Base-by-base conservation (phyloP, 2,329 filamentous ascomycete species). In the Grosmannia huntii region DNA sequence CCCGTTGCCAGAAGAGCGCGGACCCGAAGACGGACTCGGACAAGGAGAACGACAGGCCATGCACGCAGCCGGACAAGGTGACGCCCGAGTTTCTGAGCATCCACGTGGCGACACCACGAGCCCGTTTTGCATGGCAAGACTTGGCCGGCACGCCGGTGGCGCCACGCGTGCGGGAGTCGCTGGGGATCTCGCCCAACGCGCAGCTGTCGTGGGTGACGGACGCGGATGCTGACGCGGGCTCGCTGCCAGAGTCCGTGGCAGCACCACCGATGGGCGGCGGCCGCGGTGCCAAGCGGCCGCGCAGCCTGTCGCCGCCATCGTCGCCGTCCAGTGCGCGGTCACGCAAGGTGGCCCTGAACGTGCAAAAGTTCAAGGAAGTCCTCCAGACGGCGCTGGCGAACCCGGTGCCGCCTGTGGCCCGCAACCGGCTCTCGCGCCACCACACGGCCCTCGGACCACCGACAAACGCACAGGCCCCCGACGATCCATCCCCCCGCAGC, bases 241-340 rank as follows among this genome's bases (percentile, higher is more conserved):
- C 12, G 75, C 60, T 71, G 75, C 62, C 68, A 65, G 12, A 63
- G 70, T 14, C 73, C 68, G 61, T 78, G 74, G 56, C 79, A 74
- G 46, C 57, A 77, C 75, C 69, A 10, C 6, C 72, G 73, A 71
- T 72, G 65, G 23, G 64, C 79, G 75, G 60, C 76, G 71, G 65
- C 75, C 76, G 61, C 36, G 36, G 31, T 4, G 80, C 76, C 64
- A 91, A 90, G 69, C 80, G 88, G 58, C 83, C 85, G 19, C 80
- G 83, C 64, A 90, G 86, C 71, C 89, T 87, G 14, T 90, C 88
- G 0, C 87, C 87, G 1, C 72, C 78, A 2, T 84, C 84, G 5
- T 90, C 87, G 1, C 86, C 88, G 1, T 76, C 79, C 53, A 61
- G 70, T 19, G 72, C 78, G 16, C 76, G 73, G 55, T 64, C 70